These are phyloP conservation scores for Pharnaceum exiguum DNA, from an alignment of 148 eudicot species.

Conservation along the genomic window DNA sequence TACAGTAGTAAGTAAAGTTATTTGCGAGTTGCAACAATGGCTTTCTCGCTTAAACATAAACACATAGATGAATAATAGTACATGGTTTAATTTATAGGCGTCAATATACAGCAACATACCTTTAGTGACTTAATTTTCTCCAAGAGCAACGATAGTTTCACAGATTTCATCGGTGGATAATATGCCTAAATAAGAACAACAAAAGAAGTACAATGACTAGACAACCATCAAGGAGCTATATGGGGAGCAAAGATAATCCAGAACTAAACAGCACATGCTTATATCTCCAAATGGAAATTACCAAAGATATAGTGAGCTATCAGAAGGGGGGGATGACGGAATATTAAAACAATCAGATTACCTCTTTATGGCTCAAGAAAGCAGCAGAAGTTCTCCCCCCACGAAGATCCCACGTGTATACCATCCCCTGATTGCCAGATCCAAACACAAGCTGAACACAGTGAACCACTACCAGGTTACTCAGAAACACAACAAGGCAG, in stretches of 20 bases:
- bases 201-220: not conserved
- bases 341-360: constrained; percentile 8
- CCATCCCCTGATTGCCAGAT: constrained; percentile 66
- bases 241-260: too few relatives aligned
- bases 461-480: not conserved
- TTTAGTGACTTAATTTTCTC: constrained; percentile 70
- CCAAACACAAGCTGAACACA: constrained; percentile 58
- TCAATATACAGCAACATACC: constrained; percentile 36
- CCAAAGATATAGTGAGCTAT: not conserved
- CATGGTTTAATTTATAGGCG: not conserved
- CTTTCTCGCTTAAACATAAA: too few relatives aligned
- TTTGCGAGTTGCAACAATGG: too few relatives aligned
- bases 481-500: not conserved
- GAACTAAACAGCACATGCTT: too few relatives aligned
- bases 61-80: too few relatives aligned
- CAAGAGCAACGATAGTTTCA: constrained; percentile 57
- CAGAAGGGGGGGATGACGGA: not conserved
- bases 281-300: not conserved
- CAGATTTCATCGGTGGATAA: constrained; percentile 58
- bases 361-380: constrained; percentile 80
- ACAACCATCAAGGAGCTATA: constrained; percentile 4
- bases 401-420: constrained; percentile 90
- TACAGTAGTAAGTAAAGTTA: too few relatives aligned
- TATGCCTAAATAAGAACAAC: constrained; percentile 42
- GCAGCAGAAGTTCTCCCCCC: constrained; percentile 83